Evolutionary conservation across 148 eudicot genomes (phyloP).

Genomic region (Rhododendron molle): DNA sequence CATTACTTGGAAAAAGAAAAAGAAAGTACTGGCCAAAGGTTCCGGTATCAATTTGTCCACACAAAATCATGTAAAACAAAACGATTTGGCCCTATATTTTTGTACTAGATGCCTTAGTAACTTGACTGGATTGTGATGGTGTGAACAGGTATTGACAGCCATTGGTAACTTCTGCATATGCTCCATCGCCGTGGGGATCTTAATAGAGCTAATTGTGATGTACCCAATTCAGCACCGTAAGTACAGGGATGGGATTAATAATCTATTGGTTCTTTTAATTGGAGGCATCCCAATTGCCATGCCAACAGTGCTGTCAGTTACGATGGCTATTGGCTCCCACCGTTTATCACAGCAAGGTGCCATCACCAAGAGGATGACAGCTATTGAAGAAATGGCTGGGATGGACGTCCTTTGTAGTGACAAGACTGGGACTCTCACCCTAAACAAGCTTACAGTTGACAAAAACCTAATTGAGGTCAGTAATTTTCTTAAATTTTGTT

Average conservation of each 20-base stretch:
- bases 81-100: neutral
- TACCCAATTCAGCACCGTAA: constrained; percentile 67
- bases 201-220: constrained; percentile 70
- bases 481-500: neutral
- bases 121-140: neutral
- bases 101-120: neutral
- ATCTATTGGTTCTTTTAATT: constrained; percentile 70
- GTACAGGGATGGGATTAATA: constrained; percentile 79
- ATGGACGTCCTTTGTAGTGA: constrained; percentile 95
- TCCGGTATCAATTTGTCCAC: neutral
- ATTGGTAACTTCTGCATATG: constrained; percentile 83
- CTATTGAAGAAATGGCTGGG: constrained; percentile 90
- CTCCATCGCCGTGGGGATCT: constrained; percentile 60
- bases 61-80: neutral
- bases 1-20: neutral
- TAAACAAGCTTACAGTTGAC: constrained; percentile 81
- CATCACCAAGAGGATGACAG: constrained; percentile 89
- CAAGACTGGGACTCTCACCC: constrained; percentile 83
- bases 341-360: constrained; percentile 78
- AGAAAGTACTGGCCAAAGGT: neutral
- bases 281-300: constrained; percentile 91
- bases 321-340: constrained; percentile 91
- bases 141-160: constrained; percentile 60
- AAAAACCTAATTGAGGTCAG: constrained; percentile 58
- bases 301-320: constrained; percentile 85